Evolutionary conservation across 192 early-diverging fungal species (phyloP), one percentile per base, ranked within the genome.

Genomic region (Phycomyces blakesleeanus): DNA sequence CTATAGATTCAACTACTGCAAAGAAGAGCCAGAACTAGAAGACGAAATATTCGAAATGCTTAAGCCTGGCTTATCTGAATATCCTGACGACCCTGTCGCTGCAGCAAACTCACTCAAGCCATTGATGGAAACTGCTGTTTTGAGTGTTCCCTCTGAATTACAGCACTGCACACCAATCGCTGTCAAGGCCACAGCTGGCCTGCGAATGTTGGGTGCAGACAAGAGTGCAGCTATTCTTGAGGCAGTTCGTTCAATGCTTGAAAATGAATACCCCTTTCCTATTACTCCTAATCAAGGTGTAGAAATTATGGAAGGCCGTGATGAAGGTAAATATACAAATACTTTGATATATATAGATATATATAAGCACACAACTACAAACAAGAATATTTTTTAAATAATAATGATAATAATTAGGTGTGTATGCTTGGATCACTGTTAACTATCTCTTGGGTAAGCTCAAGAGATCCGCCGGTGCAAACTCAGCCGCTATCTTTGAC

Each of bases 371-470:
- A n/a, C n/a, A n/a, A n/a, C n/a, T n/a, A n/a, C n/a, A n/a, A n/a
- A n/a, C n/a, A n/a, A n/a, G n/a, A n/a, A n/a, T n/a, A n/a, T n/a
- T n/a, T n/a, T n/a, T n/a, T n/a, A n/a, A n/a, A n/a, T n/a, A n/a
- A n/a, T n/a, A n/a, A n/a, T n/a, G n/a, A n/a, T n/a, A n/a, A n/a
- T n/a, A n/a, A n/a, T n/a, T n/a, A 81, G 79, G 94, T 47, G 87
- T 97, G n/a, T 98, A 87, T 76, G 95, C 95, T 34, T 98, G 96
- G 96, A 92, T 98, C 52, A 98, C 96, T 0, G 91, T 96, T 21
- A 98, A 98, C 75, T 96, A 92, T 63, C 76, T 98, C 8, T 79
- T 95, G 27, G 91, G 85, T 10, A 76, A 78, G 10, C 26, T 75
- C 0, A 57, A 76, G 63, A 37, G 29, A 16, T 38, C 59, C 12